Evolutionary conservation across 345 rosid genomes (phyloP), one percentile per base, ranked within the genome.

Genomic region (Linum lewisii): DNA sequence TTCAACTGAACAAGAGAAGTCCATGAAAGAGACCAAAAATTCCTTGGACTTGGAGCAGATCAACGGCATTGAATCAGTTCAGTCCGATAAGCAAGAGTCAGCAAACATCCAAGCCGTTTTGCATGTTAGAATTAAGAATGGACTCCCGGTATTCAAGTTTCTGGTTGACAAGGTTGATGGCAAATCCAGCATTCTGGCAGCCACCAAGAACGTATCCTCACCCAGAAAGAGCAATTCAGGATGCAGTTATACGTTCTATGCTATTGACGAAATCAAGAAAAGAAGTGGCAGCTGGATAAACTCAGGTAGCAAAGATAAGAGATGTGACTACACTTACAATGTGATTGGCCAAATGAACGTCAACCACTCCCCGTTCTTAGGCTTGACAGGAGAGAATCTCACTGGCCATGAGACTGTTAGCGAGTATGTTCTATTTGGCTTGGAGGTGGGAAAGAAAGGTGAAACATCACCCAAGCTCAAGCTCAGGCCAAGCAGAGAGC

Each of bases 101-200:
- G 60, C 77, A 57, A 74, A 63, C 11, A 62, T 66, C 52, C 79
- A 64, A 71, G 97, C 95, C 60, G 81, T 81, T 52, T 66, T 93
- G 52, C 84, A 79, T 74, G 75, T 82, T 22, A 75, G 81, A 14
- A 24, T 74, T 25, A 82, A 77, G 77, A 84, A 89, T 64, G 97
- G 91, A 32, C 71, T 75, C 55, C 88, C 94, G 37, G 51, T 85
- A 58, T 81, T 83, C 78, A 87, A 75, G 32, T 87, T 89, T 66
- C 74, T 78, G 64, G 82, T 78, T 6, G 83, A 75, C 69, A 80
- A 75, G 61, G 82, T 76, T 6, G 83, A 75, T 67, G 78, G 74
- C 64, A 77, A 69, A 64, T 68, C 52, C 64, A 75, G 68, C 68
- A 72, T 92, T 66, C 84, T 92, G 57, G 91, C 84, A 26, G 92